A percentile compares a stretch with the other conserved stretches of the same genome.
These are phyloP conservation scores for Colletotrichum horii DNA, from an alignment of 2,329 filamentous ascomycete species.

Conservation along the genomic window DNA sequence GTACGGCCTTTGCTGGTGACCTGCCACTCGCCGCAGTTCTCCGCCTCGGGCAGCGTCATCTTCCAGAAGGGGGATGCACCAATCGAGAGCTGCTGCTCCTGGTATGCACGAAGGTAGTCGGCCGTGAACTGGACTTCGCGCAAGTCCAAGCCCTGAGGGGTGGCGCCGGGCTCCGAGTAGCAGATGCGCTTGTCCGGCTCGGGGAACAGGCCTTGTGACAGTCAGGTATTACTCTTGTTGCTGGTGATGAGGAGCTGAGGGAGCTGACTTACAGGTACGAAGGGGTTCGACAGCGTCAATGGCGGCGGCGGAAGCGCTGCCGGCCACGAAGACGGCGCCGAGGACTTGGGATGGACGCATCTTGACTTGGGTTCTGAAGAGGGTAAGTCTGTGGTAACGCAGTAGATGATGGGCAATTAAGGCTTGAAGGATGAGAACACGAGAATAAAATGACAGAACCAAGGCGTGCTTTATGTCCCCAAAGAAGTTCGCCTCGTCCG, in stretches of 20 bases:
- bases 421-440: not conserved
- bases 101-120: not conserved
- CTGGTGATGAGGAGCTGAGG: not conserved
- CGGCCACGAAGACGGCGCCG: not conserved
- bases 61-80: not conserved
- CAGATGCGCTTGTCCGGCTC: not conserved
- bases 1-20: not conserved
- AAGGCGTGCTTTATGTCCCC: not conserved
- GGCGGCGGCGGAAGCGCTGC: not conserved
- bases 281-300: not conserved
- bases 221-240: not conserved
- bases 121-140: not conserved
- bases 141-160: not conserved
- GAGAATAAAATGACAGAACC: not conserved
- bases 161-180: not conserved
- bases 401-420: not conserved
- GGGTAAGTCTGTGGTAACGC: not conserved
- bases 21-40: conserved; percentile 7
- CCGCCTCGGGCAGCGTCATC: not conserved
- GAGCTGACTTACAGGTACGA: not conserved
- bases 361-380: not conserved
- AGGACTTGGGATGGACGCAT: not conserved
- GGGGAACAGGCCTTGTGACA: not conserved
- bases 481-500: not conserved
- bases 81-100: not conserved